These are phyloP conservation scores for Naganishia antarctica DNA, from an alignment of 768 basidiomycete genomes.

Conservation along the genomic window DNA sequence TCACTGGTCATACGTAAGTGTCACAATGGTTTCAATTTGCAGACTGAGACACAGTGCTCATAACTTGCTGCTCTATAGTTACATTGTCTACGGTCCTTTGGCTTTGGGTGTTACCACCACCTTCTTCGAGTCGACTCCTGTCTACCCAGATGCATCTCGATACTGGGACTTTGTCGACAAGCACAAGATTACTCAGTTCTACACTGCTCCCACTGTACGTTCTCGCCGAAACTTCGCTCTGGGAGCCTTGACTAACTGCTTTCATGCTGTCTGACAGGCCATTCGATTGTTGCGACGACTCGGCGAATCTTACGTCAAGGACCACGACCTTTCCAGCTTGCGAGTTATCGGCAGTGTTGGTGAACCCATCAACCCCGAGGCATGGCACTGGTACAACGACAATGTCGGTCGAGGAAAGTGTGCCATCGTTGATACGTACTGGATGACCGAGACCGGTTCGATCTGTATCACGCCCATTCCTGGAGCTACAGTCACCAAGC, in stretches of 20 bases:
- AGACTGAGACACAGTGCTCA: too few relatives aligned
- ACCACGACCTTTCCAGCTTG: conserved; percentile 72
- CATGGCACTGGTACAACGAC: conserved; percentile 99
- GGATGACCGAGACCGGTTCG: conserved; percentile 97
- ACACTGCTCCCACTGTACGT: conserved; percentile 54
- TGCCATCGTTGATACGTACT: conserved; percentile 79
- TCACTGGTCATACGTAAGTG: conserved; percentile 77
- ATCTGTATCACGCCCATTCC: conserved; percentile 94
- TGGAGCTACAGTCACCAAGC: conserved; percentile 91
- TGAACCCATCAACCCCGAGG: conserved; percentile 98
- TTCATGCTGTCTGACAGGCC: conserved; percentile 51
- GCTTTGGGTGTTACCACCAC: conserved; percentile 53
- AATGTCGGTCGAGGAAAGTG: conserved; percentile 81
- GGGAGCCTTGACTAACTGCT: not conserved
- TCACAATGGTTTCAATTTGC: conserved; percentile 50
- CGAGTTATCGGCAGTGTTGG: conserved; percentile 89
- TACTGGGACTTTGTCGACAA: conserved; percentile 96
- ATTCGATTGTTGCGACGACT: conserved; percentile 83
- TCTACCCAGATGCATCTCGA: conserved; percentile 90
- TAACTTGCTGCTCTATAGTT: too few relatives aligned
- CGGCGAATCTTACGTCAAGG: conserved; percentile 77
- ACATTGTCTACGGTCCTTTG: conserved; percentile 94
- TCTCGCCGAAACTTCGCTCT: not conserved
- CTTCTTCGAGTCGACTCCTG: conserved; percentile 93
- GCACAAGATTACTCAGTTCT: conserved; percentile 92